phyloP scores from a whole-genome alignment of 257 asterid species.

The Solanum lignicaule region DNA sequence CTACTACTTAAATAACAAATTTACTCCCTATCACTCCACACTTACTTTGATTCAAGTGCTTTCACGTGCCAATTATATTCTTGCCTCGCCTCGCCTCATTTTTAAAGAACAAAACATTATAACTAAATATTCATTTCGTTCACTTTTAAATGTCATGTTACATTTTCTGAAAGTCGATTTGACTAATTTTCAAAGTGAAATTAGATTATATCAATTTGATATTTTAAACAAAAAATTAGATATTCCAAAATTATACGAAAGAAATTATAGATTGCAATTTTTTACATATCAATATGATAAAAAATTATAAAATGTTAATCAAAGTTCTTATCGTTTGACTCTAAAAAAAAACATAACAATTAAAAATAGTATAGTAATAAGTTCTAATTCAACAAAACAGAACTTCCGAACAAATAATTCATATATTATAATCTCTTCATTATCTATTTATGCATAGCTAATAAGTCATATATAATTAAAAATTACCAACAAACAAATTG shows the following conservation, averaged over 20 bases:
- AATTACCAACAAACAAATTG: not conserved
- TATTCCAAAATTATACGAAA: too few relatives aligned
- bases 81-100: not conserved
- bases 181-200: too few relatives aligned
- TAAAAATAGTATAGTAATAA: too few relatives aligned
- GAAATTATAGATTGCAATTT: too few relatives aligned
- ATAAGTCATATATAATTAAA: not conserved
- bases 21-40: not conserved
- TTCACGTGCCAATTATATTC: not conserved
- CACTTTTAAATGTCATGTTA: too few relatives aligned
- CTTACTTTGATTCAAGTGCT: not conserved
- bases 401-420: not conserved
- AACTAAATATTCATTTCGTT: too few relatives aligned
- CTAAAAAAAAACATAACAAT: too few relatives aligned
- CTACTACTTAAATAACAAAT: too few relatives aligned
- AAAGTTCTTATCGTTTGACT: not conserved
- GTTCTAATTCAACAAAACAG: not conserved
- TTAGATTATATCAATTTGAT: too few relatives aligned
- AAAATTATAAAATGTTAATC: too few relatives aligned
- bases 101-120: not conserved
- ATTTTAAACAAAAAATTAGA: too few relatives aligned
- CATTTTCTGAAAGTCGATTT: fast-evolving
- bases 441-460: not conserved
- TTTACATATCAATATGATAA: too few relatives aligned
- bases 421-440: not conserved